Conservation (phyloP, 768 basidiomycete genomes). For the Trametes elegans region DNA sequence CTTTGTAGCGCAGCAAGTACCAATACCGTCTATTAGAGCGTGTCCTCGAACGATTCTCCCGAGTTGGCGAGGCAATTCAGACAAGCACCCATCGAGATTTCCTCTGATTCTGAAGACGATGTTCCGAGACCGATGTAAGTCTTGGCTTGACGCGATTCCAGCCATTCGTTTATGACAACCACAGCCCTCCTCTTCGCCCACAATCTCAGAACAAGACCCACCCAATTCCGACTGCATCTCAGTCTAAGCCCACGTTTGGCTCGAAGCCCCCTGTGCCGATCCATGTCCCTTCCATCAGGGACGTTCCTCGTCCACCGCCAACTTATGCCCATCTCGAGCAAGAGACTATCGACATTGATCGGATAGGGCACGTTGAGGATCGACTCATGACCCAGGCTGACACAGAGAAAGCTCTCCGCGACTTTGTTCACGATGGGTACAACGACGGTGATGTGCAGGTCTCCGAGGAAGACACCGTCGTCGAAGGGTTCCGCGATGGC, state of each 20-base stretch:
- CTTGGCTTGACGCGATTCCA: not conserved
- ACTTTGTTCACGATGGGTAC: constrained; percentile 33
- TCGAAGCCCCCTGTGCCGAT: constrained; percentile 29
- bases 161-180: not conserved
- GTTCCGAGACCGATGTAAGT: not conserved
- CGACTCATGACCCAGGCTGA: constrained; percentile 20
- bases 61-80: not conserved
- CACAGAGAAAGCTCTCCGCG: constrained; percentile 24
- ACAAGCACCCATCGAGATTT: constrained; percentile 16
- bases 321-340: constrained; percentile 23
- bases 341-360: constrained; percentile 33
- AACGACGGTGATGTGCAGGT: constrained; percentile 40
- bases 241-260: not conserved
- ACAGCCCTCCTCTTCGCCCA: constrained; percentile 12
- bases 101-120: constrained; percentile 29
- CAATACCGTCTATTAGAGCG: not conserved
- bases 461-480: constrained; percentile 63
- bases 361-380: constrained; percentile 23
- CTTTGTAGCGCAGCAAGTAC: not conserved
- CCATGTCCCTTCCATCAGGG: constrained; percentile 36
- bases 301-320: constrained; percentile 10
- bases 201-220: constrained; percentile 10
- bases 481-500: constrained; percentile 73
- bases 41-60: constrained; percentile 9
- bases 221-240: not conserved